Evolutionary conservation across 73 alveolate species (phyloP).

Genomic region (Paramecium primaurelia): DNA sequence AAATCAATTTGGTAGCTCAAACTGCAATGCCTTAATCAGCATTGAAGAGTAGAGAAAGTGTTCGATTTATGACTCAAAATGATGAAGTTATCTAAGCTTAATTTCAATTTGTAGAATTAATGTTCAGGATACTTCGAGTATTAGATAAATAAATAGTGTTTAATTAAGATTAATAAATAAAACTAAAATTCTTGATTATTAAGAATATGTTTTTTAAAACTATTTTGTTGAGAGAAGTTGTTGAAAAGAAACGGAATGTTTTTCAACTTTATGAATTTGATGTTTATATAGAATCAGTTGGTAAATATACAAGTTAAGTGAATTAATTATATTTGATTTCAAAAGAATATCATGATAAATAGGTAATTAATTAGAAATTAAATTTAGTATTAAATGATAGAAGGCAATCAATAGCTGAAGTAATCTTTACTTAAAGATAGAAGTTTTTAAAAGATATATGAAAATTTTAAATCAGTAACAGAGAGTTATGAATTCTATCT

Average conservation of each 20-base stretch:
- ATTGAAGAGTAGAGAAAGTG: constrained; percentile 1
- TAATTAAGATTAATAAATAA: background rate
- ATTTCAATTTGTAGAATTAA: background rate
- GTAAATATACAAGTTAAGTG: background rate
- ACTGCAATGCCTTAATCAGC: constrained; percentile 28
- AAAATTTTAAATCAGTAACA: background rate
- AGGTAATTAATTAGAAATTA: background rate
- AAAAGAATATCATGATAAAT: background rate
- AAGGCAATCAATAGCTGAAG: background rate
- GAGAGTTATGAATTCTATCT: constrained; percentile 9
- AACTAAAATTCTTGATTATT: background rate
- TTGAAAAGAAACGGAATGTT: background rate
- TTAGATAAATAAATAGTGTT: background rate
- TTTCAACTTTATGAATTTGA: background rate
- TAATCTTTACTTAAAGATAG: background rate
- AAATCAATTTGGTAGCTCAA: background rate
- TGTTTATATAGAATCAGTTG: background rate
- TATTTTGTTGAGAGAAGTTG: background rate
- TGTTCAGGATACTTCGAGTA: background rate
- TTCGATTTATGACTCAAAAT: background rate
- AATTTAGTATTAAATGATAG: background rate
- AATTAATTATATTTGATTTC: background rate
- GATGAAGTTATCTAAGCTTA: constrained; percentile 11
- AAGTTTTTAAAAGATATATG: background rate
- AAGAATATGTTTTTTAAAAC: constrained; percentile 26